These are phyloP conservation scores for Stagonosporopsis rhizophila DNA, from an alignment of 2,329 filamentous ascomycete species.

Conservation along the genomic window DNA sequence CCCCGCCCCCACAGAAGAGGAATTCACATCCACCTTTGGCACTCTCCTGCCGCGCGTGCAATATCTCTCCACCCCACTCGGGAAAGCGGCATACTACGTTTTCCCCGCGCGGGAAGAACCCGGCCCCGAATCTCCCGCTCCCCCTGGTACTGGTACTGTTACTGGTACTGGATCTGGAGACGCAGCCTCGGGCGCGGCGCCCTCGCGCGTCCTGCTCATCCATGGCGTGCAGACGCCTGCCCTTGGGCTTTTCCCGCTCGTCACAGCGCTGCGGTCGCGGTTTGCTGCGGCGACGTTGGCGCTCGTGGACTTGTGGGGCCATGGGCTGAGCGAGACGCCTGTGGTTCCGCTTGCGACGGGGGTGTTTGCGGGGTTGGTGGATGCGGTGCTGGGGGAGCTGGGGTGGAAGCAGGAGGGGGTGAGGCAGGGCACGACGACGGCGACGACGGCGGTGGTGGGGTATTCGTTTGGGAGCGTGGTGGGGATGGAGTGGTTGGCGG, in stretches of 20 bases:
- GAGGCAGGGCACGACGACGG: constrained; percentile 32
- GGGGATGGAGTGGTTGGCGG: constrained; percentile 32
- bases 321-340: constrained; percentile 61
- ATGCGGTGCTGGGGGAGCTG: constrained; percentile 51
- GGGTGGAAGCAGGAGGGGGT: constrained; percentile 43
- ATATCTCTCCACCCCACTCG: constrained; percentile 43
- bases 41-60: constrained; percentile 49
- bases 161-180: no score
- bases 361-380: constrained; percentile 55
- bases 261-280: constrained; percentile 41
- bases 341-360: constrained; percentile 49
- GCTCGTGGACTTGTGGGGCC: constrained; percentile 61
- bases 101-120: no score
- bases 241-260: constrained; percentile 56
- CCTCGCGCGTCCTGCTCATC: constrained; percentile 52
- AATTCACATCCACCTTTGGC: constrained; percentile 51
- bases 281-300: constrained; percentile 53
- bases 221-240: constrained; percentile 62
- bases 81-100: constrained; percentile 53
- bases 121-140: no score
- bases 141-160: background rate
- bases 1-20: constrained; percentile 46
- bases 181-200: no score
- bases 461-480: constrained; percentile 59
- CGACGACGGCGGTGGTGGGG: constrained; percentile 58